These are phyloP conservation scores for Blakeslea trispora DNA, from an alignment of 371 early-diverging fungal species.

Conservation along the genomic window DNA sequence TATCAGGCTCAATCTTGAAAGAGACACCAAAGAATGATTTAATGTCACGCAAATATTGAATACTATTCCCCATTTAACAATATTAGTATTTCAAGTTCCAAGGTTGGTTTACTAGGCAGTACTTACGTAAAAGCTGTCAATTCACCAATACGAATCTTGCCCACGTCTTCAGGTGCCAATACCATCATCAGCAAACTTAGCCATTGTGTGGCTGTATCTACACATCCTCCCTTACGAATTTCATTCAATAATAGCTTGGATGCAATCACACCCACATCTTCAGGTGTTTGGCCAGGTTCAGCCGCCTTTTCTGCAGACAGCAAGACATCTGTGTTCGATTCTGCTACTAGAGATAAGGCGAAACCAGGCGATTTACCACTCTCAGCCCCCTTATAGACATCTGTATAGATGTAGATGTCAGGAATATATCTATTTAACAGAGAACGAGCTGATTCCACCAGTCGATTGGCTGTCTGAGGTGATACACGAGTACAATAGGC, in stretches of 20 bases:
- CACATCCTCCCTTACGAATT: slow-evolving; percentile 87
- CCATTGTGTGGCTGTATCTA: slow-evolving; percentile 90
- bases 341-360: slow-evolving; percentile 89
- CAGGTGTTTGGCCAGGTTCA: slow-evolving; percentile 80
- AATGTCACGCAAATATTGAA: slow-evolving; percentile 90
- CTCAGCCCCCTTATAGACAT: slow-evolving; percentile 94
- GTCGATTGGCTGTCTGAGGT: slow-evolving; percentile 92
- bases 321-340: slow-evolving; percentile 83
- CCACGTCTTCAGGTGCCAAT: slow-evolving; percentile 90
- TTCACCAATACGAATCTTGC: slow-evolving; percentile 85
- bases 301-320: slow-evolving; percentile 85
- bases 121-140: slow-evolving; percentile 86
- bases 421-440: slow-evolving; percentile 88
- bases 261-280: slow-evolving; percentile 81
- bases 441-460: slow-evolving; percentile 87
- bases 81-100: too few species aligned
- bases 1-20: slow-evolving; percentile 88
- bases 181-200: slow-evolving; percentile 83
- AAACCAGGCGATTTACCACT: slow-evolving; percentile 95
- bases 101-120: too few species aligned
- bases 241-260: slow-evolving; percentile 81
- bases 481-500: slow-evolving; percentile 92
- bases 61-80: too few species aligned
- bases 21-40: slow-evolving; percentile 85
- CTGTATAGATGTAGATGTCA: slow-evolving; percentile 96